Percentiles rank a stretch among this genome's conserved stretches.
phyloP scores from a whole-genome alignment of 305 asterid genomes.

The Fraxinus sp. region DNA sequence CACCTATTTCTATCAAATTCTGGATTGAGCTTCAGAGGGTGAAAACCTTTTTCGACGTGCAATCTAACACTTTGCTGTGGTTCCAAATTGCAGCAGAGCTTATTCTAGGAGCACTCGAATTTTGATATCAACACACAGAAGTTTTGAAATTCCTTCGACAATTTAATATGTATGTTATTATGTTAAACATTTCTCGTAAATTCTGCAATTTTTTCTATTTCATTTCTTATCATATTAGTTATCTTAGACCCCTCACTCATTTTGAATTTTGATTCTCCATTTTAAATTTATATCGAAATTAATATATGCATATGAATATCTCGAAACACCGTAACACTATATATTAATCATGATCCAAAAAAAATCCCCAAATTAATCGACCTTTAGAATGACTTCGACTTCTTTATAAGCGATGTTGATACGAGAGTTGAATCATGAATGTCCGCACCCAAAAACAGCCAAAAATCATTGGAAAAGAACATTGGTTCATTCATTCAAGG shows the following conservation, averaged over 20 bases:
- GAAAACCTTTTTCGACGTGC: no score
- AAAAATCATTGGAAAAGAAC: slow-evolving; percentile 6
- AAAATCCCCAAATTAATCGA: neutral
- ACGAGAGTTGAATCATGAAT: neutral
- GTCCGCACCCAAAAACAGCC: neutral
- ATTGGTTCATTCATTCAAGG: slow-evolving; percentile 12
- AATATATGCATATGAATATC: neutral
- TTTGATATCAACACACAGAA: no score
- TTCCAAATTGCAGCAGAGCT: no score
- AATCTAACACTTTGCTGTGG: no score
- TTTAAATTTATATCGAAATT: neutral
- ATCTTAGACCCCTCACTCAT: neutral
- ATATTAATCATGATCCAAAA: neutral
- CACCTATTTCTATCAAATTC: no score
- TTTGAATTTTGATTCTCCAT: neutral
- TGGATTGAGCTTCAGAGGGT: no score
- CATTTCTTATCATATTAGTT: no score
- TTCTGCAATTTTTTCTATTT: no score
- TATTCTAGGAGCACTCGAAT: no score
- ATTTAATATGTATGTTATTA: no score
- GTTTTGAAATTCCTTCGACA: no score
- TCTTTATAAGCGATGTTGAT: slow-evolving; percentile 14
- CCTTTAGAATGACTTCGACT: neutral
- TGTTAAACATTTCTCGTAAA: no score
- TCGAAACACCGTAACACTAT: neutral